Evolutionary conservation across 2,329 filamentous ascomycete species (phyloP).

Genomic region (Botrytis tulipae): DNA sequence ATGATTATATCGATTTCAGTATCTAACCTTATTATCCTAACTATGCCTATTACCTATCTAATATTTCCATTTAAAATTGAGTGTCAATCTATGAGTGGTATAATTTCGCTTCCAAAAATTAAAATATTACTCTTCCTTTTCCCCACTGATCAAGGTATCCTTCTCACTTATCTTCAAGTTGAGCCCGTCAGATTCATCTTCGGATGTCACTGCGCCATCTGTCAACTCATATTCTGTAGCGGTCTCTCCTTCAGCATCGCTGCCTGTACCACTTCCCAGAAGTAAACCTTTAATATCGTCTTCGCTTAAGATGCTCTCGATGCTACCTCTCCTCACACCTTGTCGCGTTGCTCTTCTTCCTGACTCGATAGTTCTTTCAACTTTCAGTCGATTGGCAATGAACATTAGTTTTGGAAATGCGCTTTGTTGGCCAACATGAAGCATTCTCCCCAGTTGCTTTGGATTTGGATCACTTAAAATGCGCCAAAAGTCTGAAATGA

Average conservation of each 20-base stretch:
- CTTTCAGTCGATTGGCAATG: conserved; percentile 78
- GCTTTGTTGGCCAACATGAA: conserved; percentile 84
- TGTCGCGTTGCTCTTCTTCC: conserved; percentile 55
- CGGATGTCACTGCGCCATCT: conserved; percentile 30
- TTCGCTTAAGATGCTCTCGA: conserved; percentile 60
- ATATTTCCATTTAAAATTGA: background rate
- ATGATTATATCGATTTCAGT: background rate
- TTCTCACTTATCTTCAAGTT: conserved; percentile 6
- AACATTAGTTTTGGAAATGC: conserved; percentile 92
- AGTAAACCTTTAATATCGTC: conserved; percentile 56
- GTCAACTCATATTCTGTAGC: conserved; percentile 38
- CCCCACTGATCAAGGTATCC: background rate
- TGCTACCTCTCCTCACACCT: conserved; percentile 49
- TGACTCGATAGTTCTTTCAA: conserved; percentile 69
- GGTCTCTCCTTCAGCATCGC: conserved; percentile 36
- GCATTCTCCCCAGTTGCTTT: conserved; percentile 77
- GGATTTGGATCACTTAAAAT: conserved; percentile 83
- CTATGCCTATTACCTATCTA: background rate
- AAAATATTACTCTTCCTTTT: conserved; percentile 1
- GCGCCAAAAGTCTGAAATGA: conserved; percentile 75
- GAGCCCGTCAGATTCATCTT: conserved; percentile 28
- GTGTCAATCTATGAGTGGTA: background rate
- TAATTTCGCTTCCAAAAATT: background rate
- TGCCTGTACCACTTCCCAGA: conserved; percentile 31
- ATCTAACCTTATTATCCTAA: background rate